phyloP scores from a whole-genome alignment of 257 asterid genomes.

The Fraxinus cuspidata region DNA sequence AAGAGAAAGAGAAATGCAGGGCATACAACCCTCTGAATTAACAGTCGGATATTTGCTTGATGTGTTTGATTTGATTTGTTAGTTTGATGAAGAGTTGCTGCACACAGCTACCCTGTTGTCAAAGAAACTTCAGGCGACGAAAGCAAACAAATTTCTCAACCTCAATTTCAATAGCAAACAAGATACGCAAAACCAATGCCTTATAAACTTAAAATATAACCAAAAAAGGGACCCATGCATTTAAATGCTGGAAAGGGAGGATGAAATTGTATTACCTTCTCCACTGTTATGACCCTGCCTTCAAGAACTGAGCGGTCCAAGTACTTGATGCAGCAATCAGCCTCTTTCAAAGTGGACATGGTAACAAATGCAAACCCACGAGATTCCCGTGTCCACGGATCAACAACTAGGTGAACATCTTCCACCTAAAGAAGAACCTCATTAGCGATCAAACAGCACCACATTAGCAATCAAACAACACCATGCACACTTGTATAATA shows the following conservation, averaged over 20 bases:
- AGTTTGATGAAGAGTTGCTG: slow-evolving; percentile 96
- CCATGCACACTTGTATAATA: not conserved
- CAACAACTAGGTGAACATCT: slow-evolving; percentile 79
- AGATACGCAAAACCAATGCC: not conserved
- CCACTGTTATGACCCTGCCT: slow-evolving; percentile 88
- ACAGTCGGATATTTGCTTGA: slow-evolving; percentile 72
- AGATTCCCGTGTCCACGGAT: slow-evolving; percentile 81
- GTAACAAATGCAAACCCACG: slow-evolving; percentile 95
- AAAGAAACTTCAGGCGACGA: slow-evolving; percentile 66
- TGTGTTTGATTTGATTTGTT: slow-evolving; percentile 70
- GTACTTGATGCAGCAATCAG: slow-evolving; percentile 75
- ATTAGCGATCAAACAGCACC: not conserved
- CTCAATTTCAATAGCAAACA: slow-evolving; percentile 13
- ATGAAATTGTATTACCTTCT: slow-evolving; percentile 57
- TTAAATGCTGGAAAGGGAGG: not conserved
- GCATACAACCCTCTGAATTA: slow-evolving; percentile 85
- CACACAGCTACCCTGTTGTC: slow-evolving; percentile 90
- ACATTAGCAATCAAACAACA: not conserved
- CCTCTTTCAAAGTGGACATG: slow-evolving; percentile 69
- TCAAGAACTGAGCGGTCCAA: slow-evolving; percentile 82
- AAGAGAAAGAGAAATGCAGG: slow-evolving; percentile 63
- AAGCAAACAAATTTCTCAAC: slow-evolving; percentile 42
- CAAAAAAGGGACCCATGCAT: not conserved
- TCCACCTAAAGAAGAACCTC: slow-evolving; percentile 47
- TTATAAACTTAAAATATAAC: not conserved